Percentiles rank a stretch among this genome's conserved stretches.
These are phyloP conservation scores for Cinnamomum chago DNA, from an alignment of 164 flowering plant genomes.

Conservation along the genomic window DNA sequence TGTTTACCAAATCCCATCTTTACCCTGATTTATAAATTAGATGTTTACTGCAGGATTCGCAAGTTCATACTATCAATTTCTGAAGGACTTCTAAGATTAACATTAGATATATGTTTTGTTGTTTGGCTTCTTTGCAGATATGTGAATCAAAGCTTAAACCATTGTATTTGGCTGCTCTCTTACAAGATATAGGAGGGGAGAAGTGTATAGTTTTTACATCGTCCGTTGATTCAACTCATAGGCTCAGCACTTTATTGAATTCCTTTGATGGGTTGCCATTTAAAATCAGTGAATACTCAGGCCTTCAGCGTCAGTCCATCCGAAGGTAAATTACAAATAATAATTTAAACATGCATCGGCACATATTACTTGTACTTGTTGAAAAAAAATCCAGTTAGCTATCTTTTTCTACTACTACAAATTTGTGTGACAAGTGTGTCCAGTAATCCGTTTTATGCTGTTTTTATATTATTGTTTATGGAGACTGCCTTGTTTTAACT, in stretches of 20 bases:
- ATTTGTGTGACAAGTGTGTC: neutral
- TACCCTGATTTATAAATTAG: no score
- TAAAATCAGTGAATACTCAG: slow-evolving; percentile 70
- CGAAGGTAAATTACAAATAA: slow-evolving; percentile 52
- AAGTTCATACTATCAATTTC: no score
- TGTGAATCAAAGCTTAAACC: slow-evolving; percentile 78
- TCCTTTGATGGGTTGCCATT: slow-evolving; percentile 55
- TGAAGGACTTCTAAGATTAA: no score
- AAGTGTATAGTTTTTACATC: slow-evolving; percentile 84
- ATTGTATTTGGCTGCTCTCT: slow-evolving; percentile 63
- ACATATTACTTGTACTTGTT: neutral
- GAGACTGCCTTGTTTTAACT: neutral
- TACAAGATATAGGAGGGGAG: slow-evolving; percentile 59
- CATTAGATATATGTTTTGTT: neutral
- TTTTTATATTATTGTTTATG: neutral
- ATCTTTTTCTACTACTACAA: no score
- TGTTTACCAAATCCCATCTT: no score
- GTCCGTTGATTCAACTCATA: slow-evolving; percentile 76
- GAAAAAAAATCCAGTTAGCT: neutral
- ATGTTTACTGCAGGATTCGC: no score
- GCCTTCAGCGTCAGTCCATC: slow-evolving; percentile 68
- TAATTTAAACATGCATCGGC: neutral
- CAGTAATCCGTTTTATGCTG: neutral
- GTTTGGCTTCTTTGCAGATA: slow-evolving; percentile 35
- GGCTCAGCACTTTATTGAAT: slow-evolving; percentile 61